These are phyloP conservation scores for Diaporthe capsici DNA, from an alignment of 2,329 filamentous ascomycete genomes.

Conservation along the genomic window DNA sequence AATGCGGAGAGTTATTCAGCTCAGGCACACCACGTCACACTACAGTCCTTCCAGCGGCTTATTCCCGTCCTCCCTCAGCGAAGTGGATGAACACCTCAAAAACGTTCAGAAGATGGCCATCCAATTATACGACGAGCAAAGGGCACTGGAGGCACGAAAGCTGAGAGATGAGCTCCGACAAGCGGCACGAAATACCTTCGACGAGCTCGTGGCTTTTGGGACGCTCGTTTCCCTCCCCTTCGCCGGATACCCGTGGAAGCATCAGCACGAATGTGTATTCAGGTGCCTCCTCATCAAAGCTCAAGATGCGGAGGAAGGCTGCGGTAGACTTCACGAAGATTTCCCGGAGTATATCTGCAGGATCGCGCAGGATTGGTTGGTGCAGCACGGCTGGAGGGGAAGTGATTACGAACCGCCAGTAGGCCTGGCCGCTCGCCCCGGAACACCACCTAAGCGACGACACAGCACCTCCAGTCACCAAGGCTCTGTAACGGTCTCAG, in stretches of 20 bases:
- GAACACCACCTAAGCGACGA: not conserved
- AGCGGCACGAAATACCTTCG: not conserved
- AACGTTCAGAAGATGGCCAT: not conserved
- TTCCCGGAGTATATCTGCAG: not conserved
- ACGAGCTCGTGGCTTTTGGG: not conserved
- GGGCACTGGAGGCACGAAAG: not conserved
- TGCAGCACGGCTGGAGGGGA: not conserved
- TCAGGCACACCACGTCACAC: not conserved
- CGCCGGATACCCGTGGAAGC: not conserved
- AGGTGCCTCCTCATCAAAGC: not conserved
- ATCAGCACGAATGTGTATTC: not conserved
- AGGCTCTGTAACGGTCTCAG: not conserved
- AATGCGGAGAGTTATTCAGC: not conserved
- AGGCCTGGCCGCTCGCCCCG: not conserved
- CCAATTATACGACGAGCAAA: not conserved
- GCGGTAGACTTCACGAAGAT: accelerated
- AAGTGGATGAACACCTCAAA: not conserved
- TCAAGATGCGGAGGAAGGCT: not conserved
- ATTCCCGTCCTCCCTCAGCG: not conserved
- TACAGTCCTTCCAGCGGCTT: not conserved
- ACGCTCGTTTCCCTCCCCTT: not conserved
- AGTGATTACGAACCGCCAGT: not conserved
- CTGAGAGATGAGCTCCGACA: not conserved
- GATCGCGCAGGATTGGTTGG: not conserved
- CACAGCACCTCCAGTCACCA: not conserved